Evolutionary conservation across 805 yeast species (phyloP).

Genomic region (Teunomyces funiuensis): DNA sequence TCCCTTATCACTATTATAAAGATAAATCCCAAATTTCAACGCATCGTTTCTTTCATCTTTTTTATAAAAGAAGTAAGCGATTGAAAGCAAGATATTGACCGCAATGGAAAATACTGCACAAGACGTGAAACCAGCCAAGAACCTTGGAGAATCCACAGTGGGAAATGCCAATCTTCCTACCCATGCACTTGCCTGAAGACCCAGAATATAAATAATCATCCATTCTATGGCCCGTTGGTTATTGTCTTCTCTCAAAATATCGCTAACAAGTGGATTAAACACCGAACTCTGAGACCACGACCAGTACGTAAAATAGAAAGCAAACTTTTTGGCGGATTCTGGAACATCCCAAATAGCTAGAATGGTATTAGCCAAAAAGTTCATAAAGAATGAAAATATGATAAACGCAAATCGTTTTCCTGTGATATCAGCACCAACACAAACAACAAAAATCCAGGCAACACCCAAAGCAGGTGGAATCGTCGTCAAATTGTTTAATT

Average conservation of each 20-base stretch:
- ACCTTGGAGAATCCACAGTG: conserved; percentile 22
- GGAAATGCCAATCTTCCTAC: conserved; percentile 18
- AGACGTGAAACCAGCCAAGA: conserved; percentile 19
- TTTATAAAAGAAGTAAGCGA: conserved; percentile 21
- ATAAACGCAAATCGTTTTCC: conserved; percentile 53
- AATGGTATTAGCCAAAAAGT: conserved; percentile 19
- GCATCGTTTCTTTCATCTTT: conserved; percentile 19
- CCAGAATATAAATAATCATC: conserved; percentile 19
- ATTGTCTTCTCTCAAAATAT: conserved; percentile 20
- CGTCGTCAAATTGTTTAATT: conserved; percentile 47
- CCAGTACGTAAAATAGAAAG: conserved; percentile 22
- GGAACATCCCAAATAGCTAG: conserved; percentile 24
- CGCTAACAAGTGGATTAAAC: conserved; percentile 22
- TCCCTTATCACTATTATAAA: conserved; percentile 12
- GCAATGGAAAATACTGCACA: conserved; percentile 13
- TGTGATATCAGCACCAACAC: conserved; percentile 53
- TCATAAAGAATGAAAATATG: conserved; percentile 42
- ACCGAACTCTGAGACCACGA: conserved; percentile 23
- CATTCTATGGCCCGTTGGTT: conserved; percentile 21
- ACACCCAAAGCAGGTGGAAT: conserved; percentile 62
- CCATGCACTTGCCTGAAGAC: conserved; percentile 23
- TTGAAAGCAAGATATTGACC: conserved; percentile 15
- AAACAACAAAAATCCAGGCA: conserved; percentile 44
- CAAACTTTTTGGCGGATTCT: conserved; percentile 24
- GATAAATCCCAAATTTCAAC: conserved; percentile 18